Percentiles rank a stretch among this genome's conserved stretches.
Evolutionary conservation across 768 basidiomycete species (phyloP).

Genomic region (Sporobolomyces phaffii): DNA sequence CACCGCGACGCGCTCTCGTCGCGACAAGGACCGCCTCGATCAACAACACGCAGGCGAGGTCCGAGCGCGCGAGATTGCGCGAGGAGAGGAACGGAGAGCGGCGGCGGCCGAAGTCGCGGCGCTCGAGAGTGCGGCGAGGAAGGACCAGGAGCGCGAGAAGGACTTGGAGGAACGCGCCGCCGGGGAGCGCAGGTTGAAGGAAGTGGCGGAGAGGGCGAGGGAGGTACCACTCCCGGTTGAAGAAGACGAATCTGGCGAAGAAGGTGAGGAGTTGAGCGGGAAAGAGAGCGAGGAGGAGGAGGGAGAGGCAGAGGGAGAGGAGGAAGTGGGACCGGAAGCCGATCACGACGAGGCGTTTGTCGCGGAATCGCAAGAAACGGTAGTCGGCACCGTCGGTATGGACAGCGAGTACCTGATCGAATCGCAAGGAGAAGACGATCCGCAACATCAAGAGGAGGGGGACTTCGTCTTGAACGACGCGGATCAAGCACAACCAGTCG

Average conservation of each 20-base stretch:
- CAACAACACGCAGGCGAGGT: too few relatives aligned
- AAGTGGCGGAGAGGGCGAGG: conserved; percentile 6
- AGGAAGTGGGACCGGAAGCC: neutral
- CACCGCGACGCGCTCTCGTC: neutral
- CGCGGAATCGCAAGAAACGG: conserved; percentile 1
- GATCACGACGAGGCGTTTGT: neutral
- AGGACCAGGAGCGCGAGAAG: neutral
- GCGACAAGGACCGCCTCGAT: neutral
- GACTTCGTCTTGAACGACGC: too few relatives aligned
- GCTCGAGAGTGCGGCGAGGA: neutral
- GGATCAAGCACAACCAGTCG: too few relatives aligned
- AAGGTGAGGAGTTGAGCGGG: neutral
- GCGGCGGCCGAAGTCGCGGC: neutral
- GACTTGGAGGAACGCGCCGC: neutral
- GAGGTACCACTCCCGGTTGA: neutral
- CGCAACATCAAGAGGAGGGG: too few relatives aligned
- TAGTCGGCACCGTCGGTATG: conserved; percentile 11
- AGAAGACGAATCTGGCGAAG: neutral
- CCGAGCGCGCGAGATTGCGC: too few relatives aligned
- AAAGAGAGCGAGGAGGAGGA: neutral
- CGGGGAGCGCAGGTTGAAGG: neutral
- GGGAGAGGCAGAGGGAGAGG: neutral
- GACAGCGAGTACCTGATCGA: conserved; percentile 14
- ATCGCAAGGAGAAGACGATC: neutral
- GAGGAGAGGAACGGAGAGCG: neutral